Base-by-base conservation (phyloP, 2,329 filamentous ascomycete genomes). In the Hypomyces perniciosus region DNA sequence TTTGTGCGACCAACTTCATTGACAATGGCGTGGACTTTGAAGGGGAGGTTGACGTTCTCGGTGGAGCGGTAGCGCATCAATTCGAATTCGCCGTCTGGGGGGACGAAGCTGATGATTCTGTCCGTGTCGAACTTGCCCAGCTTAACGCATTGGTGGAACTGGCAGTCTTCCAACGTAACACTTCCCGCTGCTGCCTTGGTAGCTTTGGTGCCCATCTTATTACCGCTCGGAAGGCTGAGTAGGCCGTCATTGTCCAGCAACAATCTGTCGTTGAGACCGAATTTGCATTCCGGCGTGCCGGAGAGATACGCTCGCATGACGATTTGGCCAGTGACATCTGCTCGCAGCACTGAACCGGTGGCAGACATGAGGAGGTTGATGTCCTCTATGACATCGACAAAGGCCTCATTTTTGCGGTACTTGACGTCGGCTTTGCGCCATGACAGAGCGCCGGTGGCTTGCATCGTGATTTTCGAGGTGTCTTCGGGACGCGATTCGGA, bases 341-440 rank as follows among this genome's bases (percentile, higher is more conserved):
- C 93, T 57, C 93, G 88, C 9, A 99, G 80, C 29, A 99, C 90
- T 26, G 91, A 92, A 30, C 93, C 93, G 0, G 90, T 93, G 5
- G 93, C 93, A n/a, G 92, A 97, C 88, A 99, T 96, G 64, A 99
- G 85, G 53, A 99, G 80, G 70, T 99, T 99, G 63, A 99, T 92
- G 65, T 99, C 93, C 71, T 99, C 93, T 64, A 99, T 99, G 13
- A 99, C 93, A 70, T 99, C 93, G 60, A 99, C 93, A 65, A 99
- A 99, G 31, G 93, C 93, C 71, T 99, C 93, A 73, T 99, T 99
- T 75, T 99, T 99, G 69, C 93, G 88, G 74, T 99, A 99, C 67
- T 96, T 96, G 71, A 99, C 93, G 69, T 97, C 92, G 54, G 92
- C 88, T 65, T 95, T 88, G 61, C 95, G 84, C 93, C 95, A 99